Evolutionary conservation across 2,329 filamentous ascomycete species (phyloP).

Genomic region (Calonectria pauciramosa): DNA sequence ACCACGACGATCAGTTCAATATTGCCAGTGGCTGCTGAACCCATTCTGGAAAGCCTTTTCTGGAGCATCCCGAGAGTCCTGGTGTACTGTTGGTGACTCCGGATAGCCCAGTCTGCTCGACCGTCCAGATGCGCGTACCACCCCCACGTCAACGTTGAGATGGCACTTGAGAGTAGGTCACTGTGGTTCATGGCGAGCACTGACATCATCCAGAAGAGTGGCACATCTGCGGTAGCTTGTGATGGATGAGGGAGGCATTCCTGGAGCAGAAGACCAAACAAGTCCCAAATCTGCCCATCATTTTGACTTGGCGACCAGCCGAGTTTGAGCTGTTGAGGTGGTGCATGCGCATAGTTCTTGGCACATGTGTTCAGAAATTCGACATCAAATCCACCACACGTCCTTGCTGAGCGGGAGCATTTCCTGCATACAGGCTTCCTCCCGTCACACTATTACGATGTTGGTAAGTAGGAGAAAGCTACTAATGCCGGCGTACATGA

Average conservation of each 20-base stretch:
- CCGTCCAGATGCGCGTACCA: conserved; percentile 6
- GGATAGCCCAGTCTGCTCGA: background rate
- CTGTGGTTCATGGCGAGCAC: background rate
- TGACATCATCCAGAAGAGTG: background rate
- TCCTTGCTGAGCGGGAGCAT: background rate
- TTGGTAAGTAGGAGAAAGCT: background rate
- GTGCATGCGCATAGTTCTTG: background rate
- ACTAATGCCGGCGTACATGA: background rate
- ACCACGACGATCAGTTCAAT: background rate
- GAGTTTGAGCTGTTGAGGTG: no score
- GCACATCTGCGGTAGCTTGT: background rate
- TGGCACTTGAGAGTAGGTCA: background rate
- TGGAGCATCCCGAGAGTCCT: background rate
- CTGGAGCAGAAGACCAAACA: background rate
- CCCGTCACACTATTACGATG: conserved; percentile 1
- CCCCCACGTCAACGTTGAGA: conserved; percentile 6
- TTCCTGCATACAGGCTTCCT: background rate
- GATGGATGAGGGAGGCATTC: conserved; percentile 14
- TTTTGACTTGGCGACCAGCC: background rate
- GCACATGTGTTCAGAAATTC: background rate
- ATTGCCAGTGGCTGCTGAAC: background rate
- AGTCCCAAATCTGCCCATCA: background rate
- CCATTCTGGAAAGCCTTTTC: background rate
- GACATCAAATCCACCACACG: background rate
- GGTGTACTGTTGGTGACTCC: background rate